Base-by-base conservation (phyloP, 2,329 filamentous ascomycete genomes). In the Alternaria alternata region DNA sequence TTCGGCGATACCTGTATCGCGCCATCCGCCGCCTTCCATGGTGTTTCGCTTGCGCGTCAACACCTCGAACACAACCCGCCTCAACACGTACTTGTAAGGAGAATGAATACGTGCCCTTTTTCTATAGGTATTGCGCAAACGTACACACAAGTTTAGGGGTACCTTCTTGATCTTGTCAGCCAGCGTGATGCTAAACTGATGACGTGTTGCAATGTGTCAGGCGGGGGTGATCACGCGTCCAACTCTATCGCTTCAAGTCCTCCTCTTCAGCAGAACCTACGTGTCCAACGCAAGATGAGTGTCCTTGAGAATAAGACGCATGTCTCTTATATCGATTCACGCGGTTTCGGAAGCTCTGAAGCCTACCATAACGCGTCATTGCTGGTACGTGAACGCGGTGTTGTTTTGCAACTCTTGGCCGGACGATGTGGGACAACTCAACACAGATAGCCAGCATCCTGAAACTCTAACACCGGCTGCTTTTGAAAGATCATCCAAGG, bases 171-270 rank as follows among this genome's bases (percentile, higher is more conserved):
- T 47, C 20, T 18, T 28, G 18, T 46, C 22, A 30, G 38, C 18
- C 53, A 32, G 51, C 42, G 22, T 18, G 16, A 12, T 54, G 38
- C 42, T 24, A 18, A 52, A 49, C 34, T 36, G 46, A 49, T 49
- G 58, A 61, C 53, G 58, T 53, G 58, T 36, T 52, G 28, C 34
- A 53, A 39, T 46, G 52, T 56, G 59, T 62, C 54, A 62, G 59
- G 59, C 61, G 62, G 53, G 53, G 30, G 48, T 38, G 47, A 56
- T 59, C 61, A 62, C 64, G 55, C 57, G 57, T 49, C 22, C 20
- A 38, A n/a, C 34, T 49, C 46, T 49, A 11, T 36, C 46, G 46
- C 34, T 57, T 48, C 22, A 51, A 32, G 22, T 49, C 44, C 75
- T 72, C 20, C 38, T 47, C 26, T 30, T n/a, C 24, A 41, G 14